phyloP scores from a whole-genome alignment of 805 yeast species.

The Lachancea cidri region DNA sequence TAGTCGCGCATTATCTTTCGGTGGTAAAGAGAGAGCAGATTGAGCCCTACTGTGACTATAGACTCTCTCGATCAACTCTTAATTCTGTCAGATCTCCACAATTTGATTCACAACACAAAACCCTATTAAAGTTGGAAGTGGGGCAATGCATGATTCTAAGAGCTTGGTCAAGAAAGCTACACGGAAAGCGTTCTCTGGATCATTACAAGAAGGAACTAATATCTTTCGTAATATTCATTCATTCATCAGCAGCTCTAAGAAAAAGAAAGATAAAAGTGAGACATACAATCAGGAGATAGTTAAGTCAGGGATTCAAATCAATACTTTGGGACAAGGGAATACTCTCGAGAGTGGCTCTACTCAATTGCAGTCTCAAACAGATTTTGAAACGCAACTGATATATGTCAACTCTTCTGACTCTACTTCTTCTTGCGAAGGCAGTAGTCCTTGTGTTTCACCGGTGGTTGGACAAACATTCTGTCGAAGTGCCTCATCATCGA shows the following conservation, averaged over 20 bases:
- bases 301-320: neutral
- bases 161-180: slow-evolving; percentile 4
- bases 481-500: neutral
- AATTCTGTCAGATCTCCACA: neutral
- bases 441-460: slow-evolving; percentile 6
- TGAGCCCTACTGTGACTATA: neutral
- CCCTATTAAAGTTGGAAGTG: neutral
- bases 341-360: neutral
- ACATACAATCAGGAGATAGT: neutral
- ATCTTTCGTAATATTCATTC: slow-evolving; percentile 23
- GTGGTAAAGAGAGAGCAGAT: neutral
- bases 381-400: slow-evolving; percentile 2
- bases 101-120: neutral
- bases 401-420: slow-evolving; percentile 5
- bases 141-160: slow-evolving; percentile 3
- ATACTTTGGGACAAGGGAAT: neutral
- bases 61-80: neutral
- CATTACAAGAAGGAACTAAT: slow-evolving; percentile 20
- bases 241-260: slow-evolving; percentile 15
- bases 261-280: slow-evolving; percentile 1
- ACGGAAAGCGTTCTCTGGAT: slow-evolving; percentile 12
- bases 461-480: slow-evolving; percentile 1
- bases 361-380: neutral
- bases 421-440: slow-evolving; percentile 2
- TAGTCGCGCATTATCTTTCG: neutral